Percentiles rank a stretch among this genome's conserved stretches.
Conservation (phyloP, 75 land plant species). For the Adiantum capillusveneris region DNA sequence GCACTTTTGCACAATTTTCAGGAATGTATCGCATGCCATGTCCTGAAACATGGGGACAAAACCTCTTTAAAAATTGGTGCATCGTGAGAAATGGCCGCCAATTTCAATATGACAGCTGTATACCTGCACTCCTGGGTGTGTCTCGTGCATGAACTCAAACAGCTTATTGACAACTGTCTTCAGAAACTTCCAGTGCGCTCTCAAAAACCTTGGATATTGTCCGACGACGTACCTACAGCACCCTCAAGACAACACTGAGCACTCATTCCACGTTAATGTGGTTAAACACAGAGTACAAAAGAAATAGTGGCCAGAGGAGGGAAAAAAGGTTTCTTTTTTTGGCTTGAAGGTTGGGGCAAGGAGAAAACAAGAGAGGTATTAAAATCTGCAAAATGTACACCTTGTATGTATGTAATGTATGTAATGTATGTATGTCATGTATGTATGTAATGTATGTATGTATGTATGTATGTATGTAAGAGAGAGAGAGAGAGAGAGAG, state of each 20-base stretch:
- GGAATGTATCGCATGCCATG: conserved; percentile 98
- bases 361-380: too few relatives aligned
- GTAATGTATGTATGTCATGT: too few relatives aligned
- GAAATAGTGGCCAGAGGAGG: too few relatives aligned
- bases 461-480: too few relatives aligned
- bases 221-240: conserved; percentile 93
- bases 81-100: neutral
- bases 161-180: conserved; percentile 96
- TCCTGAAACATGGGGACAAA: conserved; percentile 59
- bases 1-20: conserved; percentile 99
- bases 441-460: too few relatives aligned
- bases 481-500: too few relatives aligned
- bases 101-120: neutral
- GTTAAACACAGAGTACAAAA: too few relatives aligned
- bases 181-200: conserved; percentile 97
- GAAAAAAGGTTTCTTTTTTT: too few relatives aligned
- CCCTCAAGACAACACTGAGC: neutral
- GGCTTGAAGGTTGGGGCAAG: too few relatives aligned
- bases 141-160: conserved; percentile 99
- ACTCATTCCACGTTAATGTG: too few relatives aligned
- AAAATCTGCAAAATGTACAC: too few relatives aligned
- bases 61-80: neutral
- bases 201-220: conserved; percentile 86
- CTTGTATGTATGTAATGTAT: too few relatives aligned
- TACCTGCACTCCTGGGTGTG: conserved; percentile 98